Evolutionary conservation across 352 stramenopile genomes (phyloP).

Genomic region (Pythium brachiatum): DNA sequence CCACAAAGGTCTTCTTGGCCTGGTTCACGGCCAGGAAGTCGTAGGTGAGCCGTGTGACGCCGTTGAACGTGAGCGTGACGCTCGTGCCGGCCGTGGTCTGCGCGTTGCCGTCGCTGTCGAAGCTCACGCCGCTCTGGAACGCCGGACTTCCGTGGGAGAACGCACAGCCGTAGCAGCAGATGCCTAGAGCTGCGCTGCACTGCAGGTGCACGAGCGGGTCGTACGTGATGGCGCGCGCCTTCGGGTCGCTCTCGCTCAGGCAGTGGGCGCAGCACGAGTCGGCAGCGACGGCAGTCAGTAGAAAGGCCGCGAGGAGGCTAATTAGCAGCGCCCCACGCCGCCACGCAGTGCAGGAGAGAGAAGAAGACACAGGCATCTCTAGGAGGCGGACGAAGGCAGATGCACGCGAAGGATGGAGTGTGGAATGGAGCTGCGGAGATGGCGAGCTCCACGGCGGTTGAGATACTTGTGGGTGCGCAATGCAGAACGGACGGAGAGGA

Average conservation of each 20-base stretch:
- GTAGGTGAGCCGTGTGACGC: slow-evolving; percentile 27
- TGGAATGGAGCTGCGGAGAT: not conserved
- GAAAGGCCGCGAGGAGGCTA: not conserved
- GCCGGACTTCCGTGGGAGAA: slow-evolving; percentile 35
- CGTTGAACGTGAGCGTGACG: slow-evolving; percentile 22
- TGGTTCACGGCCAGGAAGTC: slow-evolving; percentile 28
- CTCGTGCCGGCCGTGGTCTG: slow-evolving; percentile 29
- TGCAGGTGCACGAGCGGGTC: slow-evolving; percentile 42
- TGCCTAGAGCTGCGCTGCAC: slow-evolving; percentile 36
- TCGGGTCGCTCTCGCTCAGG: slow-evolving; percentile 37
- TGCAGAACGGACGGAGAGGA: not conserved
- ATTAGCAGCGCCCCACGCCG: not conserved
- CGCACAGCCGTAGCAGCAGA: slow-evolving; percentile 52
- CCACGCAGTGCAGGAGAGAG: not conserved
- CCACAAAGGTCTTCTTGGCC: slow-evolving; percentile 21
- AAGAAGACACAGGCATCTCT: not conserved
- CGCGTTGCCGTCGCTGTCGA: slow-evolving; percentile 26
- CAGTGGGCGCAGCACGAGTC: slow-evolving; percentile 40
- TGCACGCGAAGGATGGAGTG: not conserved
- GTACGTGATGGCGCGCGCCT: slow-evolving; percentile 34
- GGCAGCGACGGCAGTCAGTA: not conserved
- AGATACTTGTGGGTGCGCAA: not conserved
- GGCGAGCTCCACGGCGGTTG: not conserved
- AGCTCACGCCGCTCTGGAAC: slow-evolving; percentile 39
- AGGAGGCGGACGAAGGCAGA: not conserved